Base-by-base conservation (phyloP, 2,329 filamentous ascomycete genomes). In the Ramichloridium luteum region DNA sequence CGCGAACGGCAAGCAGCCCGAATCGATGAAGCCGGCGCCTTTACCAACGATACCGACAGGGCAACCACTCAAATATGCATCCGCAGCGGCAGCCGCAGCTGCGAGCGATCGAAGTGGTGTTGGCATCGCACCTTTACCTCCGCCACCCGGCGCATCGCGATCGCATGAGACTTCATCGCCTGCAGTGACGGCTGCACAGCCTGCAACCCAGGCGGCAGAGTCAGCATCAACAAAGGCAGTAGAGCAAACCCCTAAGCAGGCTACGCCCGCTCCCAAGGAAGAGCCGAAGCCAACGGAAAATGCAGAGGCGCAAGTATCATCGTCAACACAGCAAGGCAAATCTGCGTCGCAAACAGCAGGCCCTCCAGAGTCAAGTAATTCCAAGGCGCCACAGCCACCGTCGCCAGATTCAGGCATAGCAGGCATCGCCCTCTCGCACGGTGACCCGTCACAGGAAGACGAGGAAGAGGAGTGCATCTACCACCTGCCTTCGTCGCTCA, bases 51-150 rank as follows among this genome's bases (percentile, higher is more conserved):
- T 88, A 55, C 77, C 82, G 5, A 80, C 84, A 3, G 85, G 85
- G 28, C 88, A 96, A 56, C 83, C 81, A 2, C 67, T 98, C 44
- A 96, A 96, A 60, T 98, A 98, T 55, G 90, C 90, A 27, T 96
- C 90, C 22, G 90, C 90, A 0, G 90, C 90, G 0, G 90, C 90
- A 0, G 90, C 90, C 0, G 90, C 88, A 0, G 88, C 90, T 1
- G 84, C 86, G 27, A 85, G 75, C 55, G 85, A 93, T 60, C 86
- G 83, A 62, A 88, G 79, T 53, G 71, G 71, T 32, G 79, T 96
- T 16, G 90, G 90, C 15, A 94, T 98, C 51, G 78, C 88, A 36
- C 90, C 90, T 25, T 67, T 96, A 50, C 90, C 90, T 34, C 88
- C 90, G 40, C 90, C 90, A 48, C 85, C 85, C 16, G 80, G 80